Percentiles rank a stretch among this genome's conserved stretches.
phyloP scores from a whole-genome alignment of 1,139 yeast species.

The Magnusiomyces fungicola region DNA sequence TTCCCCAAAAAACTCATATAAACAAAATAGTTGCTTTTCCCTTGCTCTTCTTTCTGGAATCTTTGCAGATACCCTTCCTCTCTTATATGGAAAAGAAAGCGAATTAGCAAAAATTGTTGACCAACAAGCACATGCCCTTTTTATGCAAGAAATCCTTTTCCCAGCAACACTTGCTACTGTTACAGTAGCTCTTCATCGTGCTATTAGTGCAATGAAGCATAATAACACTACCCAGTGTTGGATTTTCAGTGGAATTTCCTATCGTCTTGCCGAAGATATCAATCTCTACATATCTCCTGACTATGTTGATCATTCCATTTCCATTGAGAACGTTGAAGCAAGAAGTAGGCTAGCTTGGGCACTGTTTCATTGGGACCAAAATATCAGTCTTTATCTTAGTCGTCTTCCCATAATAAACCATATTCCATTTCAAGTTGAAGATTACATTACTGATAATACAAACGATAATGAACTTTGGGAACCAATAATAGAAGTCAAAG shows the following conservation, averaged over 20 bases:
- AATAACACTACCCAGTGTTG: slow-evolving; percentile 9
- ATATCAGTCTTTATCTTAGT: slow-evolving; percentile 12
- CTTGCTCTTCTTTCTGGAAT: slow-evolving; percentile 13
- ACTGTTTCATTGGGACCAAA: slow-evolving; percentile 14
- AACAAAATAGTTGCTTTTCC: slow-evolving; percentile 11
- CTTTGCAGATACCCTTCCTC: slow-evolving; percentile 9
- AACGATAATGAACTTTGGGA: slow-evolving; percentile 11
- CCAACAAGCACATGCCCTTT: slow-evolving; percentile 13
- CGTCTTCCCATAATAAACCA: slow-evolving; percentile 12
- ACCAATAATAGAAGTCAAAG: slow-evolving; percentile 7
- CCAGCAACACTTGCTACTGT: slow-evolving; percentile 11
- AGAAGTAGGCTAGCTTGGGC: slow-evolving; percentile 13
- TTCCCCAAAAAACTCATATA: slow-evolving; percentile 6
- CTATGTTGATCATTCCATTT: neutral
- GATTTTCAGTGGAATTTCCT: slow-evolving; percentile 14
- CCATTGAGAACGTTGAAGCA: slow-evolving; percentile 13
- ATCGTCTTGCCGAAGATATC: slow-evolving; percentile 14
- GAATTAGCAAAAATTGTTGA: slow-evolving; percentile 10
- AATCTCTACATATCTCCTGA: slow-evolving; percentile 9
- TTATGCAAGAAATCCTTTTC: slow-evolving; percentile 12
- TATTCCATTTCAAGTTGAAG: slow-evolving; percentile 10
- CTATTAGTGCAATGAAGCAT: slow-evolving; percentile 10
- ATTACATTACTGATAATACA: slow-evolving; percentile 9
- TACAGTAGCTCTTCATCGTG: slow-evolving; percentile 7
- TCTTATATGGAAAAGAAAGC: slow-evolving; percentile 9